These are phyloP conservation scores for Penicillium nucicola DNA, from an alignment of 495 filamentous ascomycete species.

Conservation along the genomic window DNA sequence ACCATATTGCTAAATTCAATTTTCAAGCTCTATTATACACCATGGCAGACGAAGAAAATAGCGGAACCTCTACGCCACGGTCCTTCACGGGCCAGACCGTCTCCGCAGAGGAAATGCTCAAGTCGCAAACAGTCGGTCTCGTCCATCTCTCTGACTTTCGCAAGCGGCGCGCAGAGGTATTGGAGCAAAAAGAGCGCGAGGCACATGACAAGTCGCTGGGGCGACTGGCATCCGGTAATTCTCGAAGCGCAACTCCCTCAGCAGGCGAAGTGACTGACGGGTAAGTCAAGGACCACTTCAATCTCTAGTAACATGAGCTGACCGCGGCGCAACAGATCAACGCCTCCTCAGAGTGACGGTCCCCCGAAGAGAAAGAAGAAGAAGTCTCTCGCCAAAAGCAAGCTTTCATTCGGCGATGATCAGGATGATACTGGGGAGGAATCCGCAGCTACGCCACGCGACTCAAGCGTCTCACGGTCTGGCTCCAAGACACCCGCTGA, in stretches of 20 bases:
- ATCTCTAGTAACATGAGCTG: slow-evolving; percentile 21
- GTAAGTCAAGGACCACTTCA: slow-evolving; percentile 35
- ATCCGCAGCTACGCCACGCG: slow-evolving; percentile 32
- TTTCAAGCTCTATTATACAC: background rate
- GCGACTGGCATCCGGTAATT: slow-evolving; percentile 45
- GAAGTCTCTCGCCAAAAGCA: slow-evolving; percentile 58
- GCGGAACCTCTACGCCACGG: slow-evolving; percentile 38
- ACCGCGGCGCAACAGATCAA: slow-evolving; percentile 40
- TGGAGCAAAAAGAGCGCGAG: slow-evolving; percentile 87
- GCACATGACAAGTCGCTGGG: slow-evolving; percentile 61
- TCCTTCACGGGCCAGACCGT: slow-evolving; percentile 74
- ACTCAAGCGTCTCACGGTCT: slow-evolving; percentile 33
- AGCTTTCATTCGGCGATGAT: slow-evolving; percentile 65
- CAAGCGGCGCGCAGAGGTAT: slow-evolving; percentile 90
- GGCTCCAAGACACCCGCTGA: slow-evolving; percentile 39
- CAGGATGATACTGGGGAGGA: slow-evolving; percentile 46
- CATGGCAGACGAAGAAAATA: slow-evolving; percentile 38
- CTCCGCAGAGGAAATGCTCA: slow-evolving; percentile 86
- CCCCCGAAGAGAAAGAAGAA: slow-evolving; percentile 65
- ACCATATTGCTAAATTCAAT: background rate
- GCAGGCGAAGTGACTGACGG: slow-evolving; percentile 51
- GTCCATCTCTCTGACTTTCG: slow-evolving; percentile 93
- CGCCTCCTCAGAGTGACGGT: slow-evolving; percentile 39
- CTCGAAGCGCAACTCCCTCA: slow-evolving; percentile 51
- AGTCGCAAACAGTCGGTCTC: slow-evolving; percentile 88